Evolutionary conservation across 2,329 filamentous ascomycete genomes (phyloP).

Genomic region (Dothistroma septosporum): DNA sequence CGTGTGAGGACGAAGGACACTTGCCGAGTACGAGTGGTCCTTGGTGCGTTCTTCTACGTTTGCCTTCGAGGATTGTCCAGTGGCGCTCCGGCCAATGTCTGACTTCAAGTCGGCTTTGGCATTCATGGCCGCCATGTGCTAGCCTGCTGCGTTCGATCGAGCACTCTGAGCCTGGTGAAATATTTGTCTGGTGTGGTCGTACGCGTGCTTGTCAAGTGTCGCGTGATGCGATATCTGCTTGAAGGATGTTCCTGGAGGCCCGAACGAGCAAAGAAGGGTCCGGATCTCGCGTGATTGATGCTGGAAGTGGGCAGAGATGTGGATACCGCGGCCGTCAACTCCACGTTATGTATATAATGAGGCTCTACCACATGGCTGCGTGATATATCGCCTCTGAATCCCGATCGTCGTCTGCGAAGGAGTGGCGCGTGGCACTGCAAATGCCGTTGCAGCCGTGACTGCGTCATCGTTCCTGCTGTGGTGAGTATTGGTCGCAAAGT

Average conservation of each 20-base stretch:
- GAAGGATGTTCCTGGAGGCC: too few relatives aligned
- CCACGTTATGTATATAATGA: background rate
- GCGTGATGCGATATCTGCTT: background rate
- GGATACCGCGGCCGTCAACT: too few relatives aligned
- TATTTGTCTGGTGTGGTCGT: too few relatives aligned
- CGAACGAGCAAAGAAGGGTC: too few relatives aligned
- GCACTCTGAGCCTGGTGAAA: too few relatives aligned
- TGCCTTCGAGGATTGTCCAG: too few relatives aligned
- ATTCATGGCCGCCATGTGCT: too few relatives aligned
- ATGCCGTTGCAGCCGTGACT: background rate
- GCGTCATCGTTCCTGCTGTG: background rate
- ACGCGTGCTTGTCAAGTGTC: background rate
- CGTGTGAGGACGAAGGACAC: constrained; percentile 28
- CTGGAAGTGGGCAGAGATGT: background rate
- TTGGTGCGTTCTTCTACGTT: constrained; percentile 6
- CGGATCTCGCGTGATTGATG: background rate
- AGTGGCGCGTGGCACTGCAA: background rate
- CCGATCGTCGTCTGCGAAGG: background rate
- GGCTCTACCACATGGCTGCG: background rate
- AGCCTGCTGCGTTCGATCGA: too few relatives aligned
- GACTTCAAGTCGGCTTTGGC: too few relatives aligned
- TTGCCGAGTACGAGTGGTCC: background rate
- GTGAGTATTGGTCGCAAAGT: background rate
- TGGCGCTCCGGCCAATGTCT: too few relatives aligned
- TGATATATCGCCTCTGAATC: background rate